Conservation (phyloP, 768 basidiomycete species). For the Lentinula sp. region DNA sequence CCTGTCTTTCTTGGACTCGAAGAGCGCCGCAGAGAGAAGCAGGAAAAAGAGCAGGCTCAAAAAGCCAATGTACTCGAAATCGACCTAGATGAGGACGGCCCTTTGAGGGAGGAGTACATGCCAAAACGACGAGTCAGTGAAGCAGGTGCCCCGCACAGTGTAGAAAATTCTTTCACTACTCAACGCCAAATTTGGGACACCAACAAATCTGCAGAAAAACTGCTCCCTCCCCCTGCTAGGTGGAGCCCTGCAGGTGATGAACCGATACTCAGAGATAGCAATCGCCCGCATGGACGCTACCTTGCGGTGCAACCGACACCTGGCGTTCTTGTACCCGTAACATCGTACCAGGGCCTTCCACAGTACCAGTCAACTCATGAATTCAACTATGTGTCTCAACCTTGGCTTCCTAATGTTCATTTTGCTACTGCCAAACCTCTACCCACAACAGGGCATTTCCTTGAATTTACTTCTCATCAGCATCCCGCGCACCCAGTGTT, state of each 20-base stretch:
- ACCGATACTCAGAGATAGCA: conserved; percentile 53
- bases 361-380: conserved; percentile 28
- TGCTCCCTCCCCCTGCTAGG: conserved; percentile 66
- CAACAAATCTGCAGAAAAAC: conserved; percentile 21
- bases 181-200: conserved; percentile 12
- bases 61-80: conserved; percentile 58
- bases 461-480: conserved; percentile 26
- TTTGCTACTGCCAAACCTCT: conserved; percentile 33
- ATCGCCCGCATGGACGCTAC: conserved; percentile 51
- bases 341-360: conserved; percentile 25
- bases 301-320: conserved; percentile 56
- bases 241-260: conserved; percentile 83
- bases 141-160: conserved; percentile 18
- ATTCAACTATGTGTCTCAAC: conserved; percentile 26
- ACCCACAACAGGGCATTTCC: conserved; percentile 25
- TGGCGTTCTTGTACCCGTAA: conserved; percentile 22
- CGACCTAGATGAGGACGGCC: conserved; percentile 79
- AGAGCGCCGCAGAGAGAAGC: conserved; percentile 49
- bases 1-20: conserved; percentile 73
- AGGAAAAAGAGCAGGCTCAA: conserved; percentile 36
- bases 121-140: conserved; percentile 58
- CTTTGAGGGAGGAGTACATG: conserved; percentile 74
- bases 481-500: conserved; percentile 27
- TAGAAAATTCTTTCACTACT: conserved; percentile 8
- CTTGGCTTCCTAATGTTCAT: conserved; percentile 30